phyloP scores from a whole-genome alignment of 768 basidiomycete species.

The Termitomyces sp. region DNA sequence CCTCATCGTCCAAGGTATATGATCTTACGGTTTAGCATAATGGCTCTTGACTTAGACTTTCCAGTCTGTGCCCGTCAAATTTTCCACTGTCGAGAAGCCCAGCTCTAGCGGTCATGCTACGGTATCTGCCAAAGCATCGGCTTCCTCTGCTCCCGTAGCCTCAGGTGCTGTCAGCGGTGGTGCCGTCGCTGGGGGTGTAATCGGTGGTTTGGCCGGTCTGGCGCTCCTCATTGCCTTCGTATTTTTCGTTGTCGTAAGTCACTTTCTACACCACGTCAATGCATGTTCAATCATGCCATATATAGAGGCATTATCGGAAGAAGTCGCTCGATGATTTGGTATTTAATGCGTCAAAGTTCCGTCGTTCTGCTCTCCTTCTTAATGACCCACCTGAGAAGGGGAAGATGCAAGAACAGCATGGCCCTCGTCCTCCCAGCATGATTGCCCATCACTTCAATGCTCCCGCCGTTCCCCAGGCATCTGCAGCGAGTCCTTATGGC shows the following conservation, averaged over 20 bases:
- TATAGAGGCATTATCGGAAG: constrained; percentile 30
- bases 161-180: constrained; percentile 15
- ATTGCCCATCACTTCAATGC: constrained; percentile 21
- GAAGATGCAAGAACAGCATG: constrained; percentile 10
- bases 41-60: not conserved
- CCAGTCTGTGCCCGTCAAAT: not conserved
- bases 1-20: not conserved
- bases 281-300: not conserved
- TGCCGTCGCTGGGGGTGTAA: constrained; percentile 20
- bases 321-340: constrained; percentile 26
- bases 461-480: constrained; percentile 12
- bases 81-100: not conserved
- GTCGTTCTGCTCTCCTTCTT: constrained; percentile 42
- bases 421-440: constrained; percentile 22
- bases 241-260: constrained; percentile 20
- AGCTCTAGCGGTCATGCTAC: not conserved
- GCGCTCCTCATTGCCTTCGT: constrained; percentile 15
- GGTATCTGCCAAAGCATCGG: not conserved
- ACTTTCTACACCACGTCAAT: not conserved
- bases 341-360: constrained; percentile 48
- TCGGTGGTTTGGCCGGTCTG: constrained; percentile 17
- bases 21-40: not conserved
- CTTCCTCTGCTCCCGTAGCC: not conserved
- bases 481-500: constrained; percentile 10
- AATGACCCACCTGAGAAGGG: constrained; percentile 18